These are phyloP conservation scores for Claviceps pusilla DNA, from an alignment of 2,329 filamentous ascomycete species.

Conservation along the genomic window DNA sequence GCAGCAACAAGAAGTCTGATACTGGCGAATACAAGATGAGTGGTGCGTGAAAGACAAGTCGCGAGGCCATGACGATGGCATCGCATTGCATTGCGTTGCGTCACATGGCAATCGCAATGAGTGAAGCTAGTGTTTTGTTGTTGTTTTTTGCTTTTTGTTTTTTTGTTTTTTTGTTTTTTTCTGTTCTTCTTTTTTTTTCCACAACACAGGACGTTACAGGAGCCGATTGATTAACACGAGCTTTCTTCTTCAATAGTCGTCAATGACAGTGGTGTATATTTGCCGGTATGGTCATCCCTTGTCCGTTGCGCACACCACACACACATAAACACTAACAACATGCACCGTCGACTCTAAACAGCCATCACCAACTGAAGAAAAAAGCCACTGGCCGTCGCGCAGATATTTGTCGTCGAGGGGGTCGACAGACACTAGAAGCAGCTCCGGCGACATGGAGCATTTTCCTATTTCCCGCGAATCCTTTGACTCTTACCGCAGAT, in stretches of 20 bases:
- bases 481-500: constrained; percentile 90
- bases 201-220: constrained; percentile 3
- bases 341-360: constrained; percentile 18
- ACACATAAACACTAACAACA: not conserved
- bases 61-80: too few relatives aligned
- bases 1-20: constrained; percentile 44
- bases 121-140: too few relatives aligned
- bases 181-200: too few relatives aligned
- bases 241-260: constrained; percentile 48
- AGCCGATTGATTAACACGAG: constrained; percentile 1
- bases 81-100: not conserved
- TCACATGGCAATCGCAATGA: not conserved
- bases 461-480: constrained; percentile 94
- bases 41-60: constrained; percentile 35
- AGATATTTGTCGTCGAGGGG: constrained; percentile 34
- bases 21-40: constrained; percentile 67
- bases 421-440: constrained; percentile 42
- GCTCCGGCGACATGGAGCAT: constrained; percentile 70
- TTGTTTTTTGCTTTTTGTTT: too few relatives aligned
- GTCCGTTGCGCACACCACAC: not conserved
- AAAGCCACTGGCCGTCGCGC: constrained; percentile 54
- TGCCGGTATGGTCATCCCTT: constrained; percentile 48
- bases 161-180: too few relatives aligned
- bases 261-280: constrained; percentile 86
- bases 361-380: constrained; percentile 82